Base-by-base conservation (phyloP, 2,329 filamentous ascomycete genomes). In the Ceratocystis alfenasii region DNA sequence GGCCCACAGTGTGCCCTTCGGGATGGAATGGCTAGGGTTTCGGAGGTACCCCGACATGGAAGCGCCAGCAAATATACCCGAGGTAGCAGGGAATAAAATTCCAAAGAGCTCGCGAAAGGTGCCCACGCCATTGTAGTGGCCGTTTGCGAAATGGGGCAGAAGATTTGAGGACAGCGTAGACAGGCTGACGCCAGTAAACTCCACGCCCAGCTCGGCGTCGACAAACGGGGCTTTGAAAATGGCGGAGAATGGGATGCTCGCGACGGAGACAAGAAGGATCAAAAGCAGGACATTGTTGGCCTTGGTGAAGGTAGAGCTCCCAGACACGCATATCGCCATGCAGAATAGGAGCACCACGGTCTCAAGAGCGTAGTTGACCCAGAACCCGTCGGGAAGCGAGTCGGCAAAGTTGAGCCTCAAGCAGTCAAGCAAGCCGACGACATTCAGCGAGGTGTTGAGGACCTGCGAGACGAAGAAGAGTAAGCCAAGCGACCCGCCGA, bases 391-490 rank as follows among this genome's bases (percentile, higher is more conserved):
- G 0, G 85, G 84, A 44, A 95, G 80, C 61, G 82, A 78, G 20
- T 78, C 72, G 1, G 87, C 88, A 71, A 92, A 83, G 70, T 91
- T 92, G 68, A 92, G 81, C 64, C 84, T 84, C 66, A 95, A 80
- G 71, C 89, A 95, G 75, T 94, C 88, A 69, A 95, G 83, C 59
- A 95, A 79, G 77, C 90, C 90, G 55, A 95, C 89, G 28, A 92
- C 84, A 72, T 95, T 95, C 80, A 95, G 83, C 46, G 88, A 88
- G 0, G 90, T 91, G 72, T 93, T 95, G 72, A 95, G 84, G 1
- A 89, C 87, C 69, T 90, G 89, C n/a, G 90, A 89, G n/a, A 95
- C 79, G 73, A 94, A 95, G 75, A 95, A 95, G 12, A 95, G 83
- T 28, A 95, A 81, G 1, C 90, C 90, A 69, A 95, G 95, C 1